These are phyloP conservation scores for Scenedesmus sp. DNA, from an alignment of 163 green algal species.

Conservation along the genomic window DNA sequence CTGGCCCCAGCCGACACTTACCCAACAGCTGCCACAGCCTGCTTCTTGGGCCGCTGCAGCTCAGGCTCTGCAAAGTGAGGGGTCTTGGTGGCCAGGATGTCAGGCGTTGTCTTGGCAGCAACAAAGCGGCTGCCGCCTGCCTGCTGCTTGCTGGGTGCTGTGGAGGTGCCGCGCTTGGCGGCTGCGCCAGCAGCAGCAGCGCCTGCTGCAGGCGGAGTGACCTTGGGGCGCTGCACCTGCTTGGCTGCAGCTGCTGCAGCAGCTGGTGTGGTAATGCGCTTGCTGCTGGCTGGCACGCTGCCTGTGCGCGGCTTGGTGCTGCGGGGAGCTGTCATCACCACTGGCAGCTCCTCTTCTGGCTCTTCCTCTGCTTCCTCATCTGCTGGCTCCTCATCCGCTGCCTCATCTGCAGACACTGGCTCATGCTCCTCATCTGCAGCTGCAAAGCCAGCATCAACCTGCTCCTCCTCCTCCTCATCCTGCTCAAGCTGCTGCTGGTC, in stretches of 20 bases:
- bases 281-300: background rate
- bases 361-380: background rate
- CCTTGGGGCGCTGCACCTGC: background rate
- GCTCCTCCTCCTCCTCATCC: background rate
- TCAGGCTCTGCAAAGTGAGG: background rate
- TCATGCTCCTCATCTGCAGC: background rate
- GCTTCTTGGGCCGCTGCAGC: background rate
- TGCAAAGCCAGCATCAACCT: background rate
- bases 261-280: background rate
- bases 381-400: background rate
- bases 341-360: background rate
- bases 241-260: background rate
- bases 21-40: background rate
- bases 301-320: background rate
- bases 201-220: background rate
- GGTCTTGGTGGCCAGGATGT: background rate
- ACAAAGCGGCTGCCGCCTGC: background rate
- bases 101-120: background rate
- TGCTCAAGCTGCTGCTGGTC: constrained; percentile 8
- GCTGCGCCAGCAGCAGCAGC: background rate
- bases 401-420: background rate
- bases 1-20: background rate
- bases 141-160: constrained; percentile 19
- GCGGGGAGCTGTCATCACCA: background rate
- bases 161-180: background rate